phyloP scores from a whole-genome alignment of 192 early-diverging fungal species.

The Chytriomyces hyalinus region DNA sequence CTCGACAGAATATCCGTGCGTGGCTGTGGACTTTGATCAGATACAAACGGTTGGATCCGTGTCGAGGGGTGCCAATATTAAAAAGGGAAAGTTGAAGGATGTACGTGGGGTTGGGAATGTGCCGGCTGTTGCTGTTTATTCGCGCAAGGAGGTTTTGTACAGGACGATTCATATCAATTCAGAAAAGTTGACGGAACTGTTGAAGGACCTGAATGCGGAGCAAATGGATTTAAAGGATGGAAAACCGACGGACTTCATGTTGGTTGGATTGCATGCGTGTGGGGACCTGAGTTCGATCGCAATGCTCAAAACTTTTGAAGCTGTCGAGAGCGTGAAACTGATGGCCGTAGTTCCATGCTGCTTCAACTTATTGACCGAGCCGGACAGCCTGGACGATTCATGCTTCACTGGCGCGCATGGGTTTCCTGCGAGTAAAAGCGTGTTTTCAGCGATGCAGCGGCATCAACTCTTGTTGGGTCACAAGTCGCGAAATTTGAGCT shows the following conservation, averaged over 20 bases:
- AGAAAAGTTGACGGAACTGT: not conserved
- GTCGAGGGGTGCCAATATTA: conserved; percentile 21
- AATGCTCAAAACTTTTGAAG: conserved; percentile 25
- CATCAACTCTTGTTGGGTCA: conserved; percentile 29
- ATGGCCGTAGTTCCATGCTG: conserved; percentile 40
- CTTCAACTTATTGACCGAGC: conserved; percentile 37
- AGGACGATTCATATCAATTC: conserved; percentile 16
- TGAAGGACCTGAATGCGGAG: conserved; percentile 5
- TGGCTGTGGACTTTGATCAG: conserved; percentile 43
- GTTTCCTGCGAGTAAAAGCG: conserved; percentile 24
- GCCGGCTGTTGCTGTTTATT: not conserved
- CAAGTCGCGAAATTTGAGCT: conserved; percentile 33
- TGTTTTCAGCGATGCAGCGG: not conserved
- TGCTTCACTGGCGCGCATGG: not conserved
- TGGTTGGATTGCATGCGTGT: conserved; percentile 40
- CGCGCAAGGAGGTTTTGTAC: conserved; percentile 15
- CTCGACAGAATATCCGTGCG: conserved; percentile 26
- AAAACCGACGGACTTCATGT: conserved; percentile 2
- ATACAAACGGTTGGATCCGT: conserved; percentile 36
- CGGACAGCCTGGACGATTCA: not conserved
- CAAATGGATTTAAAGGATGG: not conserved
- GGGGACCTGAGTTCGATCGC: conserved; percentile 29
- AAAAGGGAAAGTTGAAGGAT: conserved; percentile 13
- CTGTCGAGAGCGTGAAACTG: not conserved
- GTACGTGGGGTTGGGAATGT: not conserved